Base-by-base conservation (phyloP, 768 basidiomycete genomes). In the Vishniacozyma victoriae region DNA sequence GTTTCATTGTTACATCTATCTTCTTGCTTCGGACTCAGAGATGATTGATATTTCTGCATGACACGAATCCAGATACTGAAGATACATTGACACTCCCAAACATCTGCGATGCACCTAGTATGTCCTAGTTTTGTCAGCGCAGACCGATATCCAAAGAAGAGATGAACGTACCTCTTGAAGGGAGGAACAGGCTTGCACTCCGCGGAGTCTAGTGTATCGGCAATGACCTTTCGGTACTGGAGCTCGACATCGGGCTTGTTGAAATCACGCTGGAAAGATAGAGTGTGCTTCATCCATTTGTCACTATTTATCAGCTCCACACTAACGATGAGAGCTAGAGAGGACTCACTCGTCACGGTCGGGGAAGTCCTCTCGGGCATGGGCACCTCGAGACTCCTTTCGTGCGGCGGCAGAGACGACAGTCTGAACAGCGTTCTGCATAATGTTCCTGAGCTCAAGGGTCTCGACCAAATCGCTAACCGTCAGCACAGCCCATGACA, bases 181-280 rank as follows among this genome's bases (percentile, higher is more conserved):
- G 93, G 93, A 55, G 93, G 93, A 26, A 97, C 89, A 33, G 85
- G 68, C 78, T 92, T 93, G 84, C 92, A 93, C 76, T 96, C 93
- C 64, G 81, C 84, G 76, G 93, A 88, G 69, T 99, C 93, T 36
- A 97, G 80, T 36, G 95, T 97, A 41, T 74, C 80, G 59, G 74
- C 77, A 64, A 88, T 92, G 59, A 99, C 95, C 22, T 72, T 68
- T 63, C 95, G 87, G 76, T 97, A 99, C 64, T 80, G 80, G 73
- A 99, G 82, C 36, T 83, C 83, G 53, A 97, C 90, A 48, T 89
- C 82, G 11, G 90, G 89, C 53, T 78, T 81, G 50, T 76, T 73
- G 50, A 78, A 72, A 65, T 95, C 83, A 48, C 75, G 81, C 70
- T 91, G 91, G 83, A 87, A 91, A n/a, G 87, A 87, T 40, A 97